Conservation (phyloP, 768 basidiomycete species). For the Tylopilus intermedius region DNA sequence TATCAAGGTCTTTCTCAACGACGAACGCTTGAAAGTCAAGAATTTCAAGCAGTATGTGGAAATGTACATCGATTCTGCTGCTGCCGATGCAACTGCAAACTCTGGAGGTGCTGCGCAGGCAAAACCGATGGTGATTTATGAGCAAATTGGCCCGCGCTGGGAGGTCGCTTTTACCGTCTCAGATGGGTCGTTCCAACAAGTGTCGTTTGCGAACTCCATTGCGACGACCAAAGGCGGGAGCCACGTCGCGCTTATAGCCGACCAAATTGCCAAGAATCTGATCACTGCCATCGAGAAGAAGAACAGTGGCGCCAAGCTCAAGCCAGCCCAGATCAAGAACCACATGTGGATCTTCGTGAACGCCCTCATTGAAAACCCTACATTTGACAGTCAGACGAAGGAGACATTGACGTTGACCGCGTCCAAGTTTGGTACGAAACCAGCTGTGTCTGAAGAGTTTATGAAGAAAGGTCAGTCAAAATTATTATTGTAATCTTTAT, state of each 20-base stretch:
- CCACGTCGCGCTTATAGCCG: slow-evolving; percentile 79
- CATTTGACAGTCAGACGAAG: slow-evolving; percentile 99
- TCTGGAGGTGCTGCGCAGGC: slow-evolving; percentile 75
- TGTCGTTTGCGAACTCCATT: slow-evolving; percentile 97
- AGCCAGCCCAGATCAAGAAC: slow-evolving; percentile 89
- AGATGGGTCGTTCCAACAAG: slow-evolving; percentile 86
- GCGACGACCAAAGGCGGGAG: slow-evolving; percentile 95
- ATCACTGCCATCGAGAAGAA: slow-evolving; percentile 86
- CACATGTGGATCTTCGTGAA: slow-evolving; percentile 99
- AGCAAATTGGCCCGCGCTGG: slow-evolving; percentile 79
- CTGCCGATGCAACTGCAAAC: slow-evolving; percentile 60
- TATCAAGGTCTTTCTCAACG: slow-evolving; percentile 90
- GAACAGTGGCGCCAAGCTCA: slow-evolving; percentile 95
- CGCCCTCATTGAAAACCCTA: slow-evolving; percentile 92
- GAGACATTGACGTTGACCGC: slow-evolving; percentile 85
- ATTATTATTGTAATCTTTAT: background rate
- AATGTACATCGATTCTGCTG: slow-evolving; percentile 78
- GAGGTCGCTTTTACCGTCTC: slow-evolving; percentile 94
- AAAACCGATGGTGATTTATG: slow-evolving; percentile 80
- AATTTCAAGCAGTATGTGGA: slow-evolving; percentile 97
- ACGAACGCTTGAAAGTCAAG: slow-evolving; percentile 87
- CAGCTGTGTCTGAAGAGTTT: slow-evolving; percentile 82
- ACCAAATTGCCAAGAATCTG: slow-evolving; percentile 84
- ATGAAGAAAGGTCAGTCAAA: slow-evolving; percentile 79
- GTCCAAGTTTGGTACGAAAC: slow-evolving; percentile 88